These are phyloP conservation scores for Allomyces macrogynus DNA, from an alignment of 192 early-diverging fungal species.

Conservation along the genomic window DNA sequence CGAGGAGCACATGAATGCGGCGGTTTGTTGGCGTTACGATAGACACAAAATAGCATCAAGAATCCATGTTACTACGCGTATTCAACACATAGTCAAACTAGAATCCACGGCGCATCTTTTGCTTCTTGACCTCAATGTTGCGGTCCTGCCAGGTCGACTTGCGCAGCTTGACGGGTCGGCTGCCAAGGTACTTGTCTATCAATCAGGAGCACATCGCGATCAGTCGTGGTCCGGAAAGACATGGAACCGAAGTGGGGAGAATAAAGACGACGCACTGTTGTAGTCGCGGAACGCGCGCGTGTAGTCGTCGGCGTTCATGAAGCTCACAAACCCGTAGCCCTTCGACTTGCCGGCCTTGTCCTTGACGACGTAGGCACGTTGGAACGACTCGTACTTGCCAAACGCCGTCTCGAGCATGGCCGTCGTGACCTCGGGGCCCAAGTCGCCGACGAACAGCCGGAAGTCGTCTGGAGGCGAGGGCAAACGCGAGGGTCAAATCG, in stretches of 20 bases:
- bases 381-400: slow-evolving; percentile 61
- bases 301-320: slow-evolving; percentile 78
- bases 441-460: slow-evolving; percentile 78
- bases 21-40: background rate
- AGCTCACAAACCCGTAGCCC: slow-evolving; percentile 88
- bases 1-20: too few relatives aligned
- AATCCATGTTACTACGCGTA: background rate
- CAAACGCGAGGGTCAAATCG: too few relatives aligned
- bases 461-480: slow-evolving; percentile 47
- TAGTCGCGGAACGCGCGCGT: slow-evolving; percentile 68
- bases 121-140: slow-evolving; percentile 49
- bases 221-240: background rate
- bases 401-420: slow-evolving; percentile 62
- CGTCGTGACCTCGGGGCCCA: slow-evolving; percentile 82
- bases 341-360: slow-evolving; percentile 66
- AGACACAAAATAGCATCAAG: background rate
- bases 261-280: slow-evolving; percentile 1
- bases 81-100: background rate
- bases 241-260: background rate
- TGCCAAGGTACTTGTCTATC: slow-evolving; percentile 82
- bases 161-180: slow-evolving; percentile 77
- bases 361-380: slow-evolving; percentile 57
- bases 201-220: slow-evolving; percentile 1
- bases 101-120: slow-evolving; percentile 13
- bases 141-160: slow-evolving; percentile 86